Evolutionary conservation across 345 rosid species (phyloP), one percentile per base, ranked within the genome.

Genomic region (Mercurialis annua): DNA sequence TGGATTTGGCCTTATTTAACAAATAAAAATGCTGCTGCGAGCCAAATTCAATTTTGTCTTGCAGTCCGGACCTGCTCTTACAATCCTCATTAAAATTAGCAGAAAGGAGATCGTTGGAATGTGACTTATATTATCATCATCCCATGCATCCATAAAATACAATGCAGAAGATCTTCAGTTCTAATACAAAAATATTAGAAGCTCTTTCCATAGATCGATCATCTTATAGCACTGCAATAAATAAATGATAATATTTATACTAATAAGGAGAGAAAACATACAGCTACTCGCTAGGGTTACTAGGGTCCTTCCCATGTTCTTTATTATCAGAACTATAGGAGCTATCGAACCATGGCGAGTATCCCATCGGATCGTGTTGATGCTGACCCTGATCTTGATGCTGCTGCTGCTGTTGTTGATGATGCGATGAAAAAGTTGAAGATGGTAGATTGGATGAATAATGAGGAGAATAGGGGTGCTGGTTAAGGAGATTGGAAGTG

Each of bases 401-500:
- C 53, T 38, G 62, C 46, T 17, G 76, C 27, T 23, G 55, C 1
- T 64, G 72, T 46, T 38, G 59, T 46, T 18, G 76, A 17, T 24
- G 87, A 68, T 3, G 59, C 2, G 60, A 38, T 51, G 60, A 12
- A 16, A 76, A 80, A 18, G 72, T 67, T 9, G 44, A 40, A 2
- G 44, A 40, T 40, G 44, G 44, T 40, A 2, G 1, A 9, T 40
- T 40, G 10, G 86, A 62, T 6, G 86, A 77, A 43, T 42, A 72
- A 33, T 77, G 70, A 4, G 83, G 73, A 65, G 80, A 53, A 64
- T 67, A 76, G 52, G 72, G 62, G 24, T 69, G 78, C 23, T 71
- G 81, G 43, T 69, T 79, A 33, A 82, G 83, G 62, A 89, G 86
- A 70, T 67, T 86, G 0, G 93, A 87, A 52, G 86, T 78, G 64